Conservation (phyloP, 495 filamentous ascomycete genomes). For the Bacidia gigantensis region DNA sequence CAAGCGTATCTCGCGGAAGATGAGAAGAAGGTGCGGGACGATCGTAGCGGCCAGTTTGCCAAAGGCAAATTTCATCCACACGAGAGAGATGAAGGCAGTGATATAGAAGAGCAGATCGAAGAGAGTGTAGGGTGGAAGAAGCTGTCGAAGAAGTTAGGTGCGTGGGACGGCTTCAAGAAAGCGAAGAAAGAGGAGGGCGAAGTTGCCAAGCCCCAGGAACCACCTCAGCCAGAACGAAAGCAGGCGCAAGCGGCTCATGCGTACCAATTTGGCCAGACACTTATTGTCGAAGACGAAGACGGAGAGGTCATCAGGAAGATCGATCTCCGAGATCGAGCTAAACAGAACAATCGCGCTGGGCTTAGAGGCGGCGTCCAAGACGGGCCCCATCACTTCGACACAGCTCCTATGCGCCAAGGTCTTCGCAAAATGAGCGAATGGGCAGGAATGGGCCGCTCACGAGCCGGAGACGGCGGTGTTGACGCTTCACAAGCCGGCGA, state of each 20-base stretch:
- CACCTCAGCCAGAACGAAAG: conserved; percentile 23
- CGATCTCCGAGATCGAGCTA: conserved; percentile 49
- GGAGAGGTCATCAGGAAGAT: conserved; percentile 97
- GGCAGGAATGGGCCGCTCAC: conserved; percentile 34
- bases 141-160: conserved; percentile 23
- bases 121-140: conserved; percentile 23
- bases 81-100: conserved; percentile 32
- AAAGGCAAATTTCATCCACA: conserved; percentile 31
- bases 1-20: conserved; percentile 41
- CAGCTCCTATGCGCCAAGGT: conserved; percentile 31
- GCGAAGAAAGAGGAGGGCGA: conserved; percentile 15
- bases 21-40: conserved; percentile 43
- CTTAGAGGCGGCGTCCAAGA: conserved; percentile 29
- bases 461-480: conserved; percentile 1
- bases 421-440: conserved; percentile 49
- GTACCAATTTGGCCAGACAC: conserved; percentile 91
- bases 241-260: conserved; percentile 59
- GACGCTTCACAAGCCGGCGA: not conserved
- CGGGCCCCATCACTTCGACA: conserved; percentile 30
- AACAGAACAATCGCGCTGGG: conserved; percentile 19
- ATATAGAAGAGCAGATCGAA: conserved; percentile 25
- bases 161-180: conserved; percentile 32
- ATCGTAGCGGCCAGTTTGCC: conserved; percentile 32
- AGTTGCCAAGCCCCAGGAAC: conserved; percentile 10
- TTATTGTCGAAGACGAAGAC: conserved; percentile 96